Conservation (phyloP, 805 yeast species). For the Allodekkera sacchari region DNA sequence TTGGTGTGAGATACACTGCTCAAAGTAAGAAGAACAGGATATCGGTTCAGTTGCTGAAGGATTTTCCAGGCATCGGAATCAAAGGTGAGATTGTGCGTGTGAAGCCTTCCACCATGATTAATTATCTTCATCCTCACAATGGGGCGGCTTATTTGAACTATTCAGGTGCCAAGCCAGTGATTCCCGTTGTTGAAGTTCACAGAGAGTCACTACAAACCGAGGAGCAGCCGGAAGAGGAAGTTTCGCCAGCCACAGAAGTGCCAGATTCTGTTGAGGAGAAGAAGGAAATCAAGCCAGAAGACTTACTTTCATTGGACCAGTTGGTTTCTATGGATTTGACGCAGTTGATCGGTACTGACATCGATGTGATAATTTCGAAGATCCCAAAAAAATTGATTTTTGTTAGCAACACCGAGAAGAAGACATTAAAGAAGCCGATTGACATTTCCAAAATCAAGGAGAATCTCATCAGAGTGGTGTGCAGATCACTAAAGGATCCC, state of each 20-base stretch:
- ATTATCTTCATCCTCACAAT: constrained; percentile 57
- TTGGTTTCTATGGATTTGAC: constrained; percentile 18
- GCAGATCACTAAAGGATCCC: constrained; percentile 7
- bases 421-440: constrained; percentile 5
- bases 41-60: constrained; percentile 66
- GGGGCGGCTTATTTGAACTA: constrained; percentile 62
- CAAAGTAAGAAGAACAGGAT: constrained; percentile 47
- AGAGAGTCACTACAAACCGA: constrained; percentile 6
- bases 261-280: constrained; percentile 2
- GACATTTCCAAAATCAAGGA: constrained; percentile 6
- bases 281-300: constrained; percentile 1
- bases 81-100: constrained; percentile 71
- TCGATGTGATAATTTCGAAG: constrained; percentile 13
- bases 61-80: constrained; percentile 54
- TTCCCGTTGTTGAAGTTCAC: constrained; percentile 22
- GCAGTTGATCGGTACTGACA: constrained; percentile 12
- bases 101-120: constrained; percentile 76
- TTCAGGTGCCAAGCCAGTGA: constrained; percentile 22
- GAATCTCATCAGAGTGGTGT: constrained; percentile 8
- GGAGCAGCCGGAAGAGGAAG: constrained; percentile 2
- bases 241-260: background rate
- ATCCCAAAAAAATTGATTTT: constrained; percentile 22
- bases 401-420: constrained; percentile 15
- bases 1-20: constrained; percentile 36
- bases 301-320: constrained; percentile 19